These are phyloP conservation scores for Aurantiochytrium sp. DNA, from an alignment of 108 stramenopile genomes.

Conservation along the genomic window DNA sequence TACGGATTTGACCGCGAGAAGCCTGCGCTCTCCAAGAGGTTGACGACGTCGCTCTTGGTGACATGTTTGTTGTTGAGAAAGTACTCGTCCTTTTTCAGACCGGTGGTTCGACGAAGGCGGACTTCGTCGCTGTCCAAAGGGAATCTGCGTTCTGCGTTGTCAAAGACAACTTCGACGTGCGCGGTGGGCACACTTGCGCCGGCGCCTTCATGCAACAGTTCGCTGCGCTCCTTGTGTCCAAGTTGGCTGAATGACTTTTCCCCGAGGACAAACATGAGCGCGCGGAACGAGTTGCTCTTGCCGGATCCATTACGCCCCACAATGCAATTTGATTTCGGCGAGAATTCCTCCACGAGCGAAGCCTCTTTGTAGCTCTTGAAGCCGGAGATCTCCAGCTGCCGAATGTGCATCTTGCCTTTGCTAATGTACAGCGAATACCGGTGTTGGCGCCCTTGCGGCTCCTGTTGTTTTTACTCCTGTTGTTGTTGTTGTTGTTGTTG, in stretches of 20 bases:
- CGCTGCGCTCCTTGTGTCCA: slow-evolving; percentile 55
- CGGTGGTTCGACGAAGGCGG: slow-evolving; percentile 87
- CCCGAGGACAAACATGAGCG: slow-evolving; percentile 87
- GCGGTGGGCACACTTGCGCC: slow-evolving; percentile 75
- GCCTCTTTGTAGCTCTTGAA: slow-evolving; percentile 24
- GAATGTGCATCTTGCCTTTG: slow-evolving; percentile 18
- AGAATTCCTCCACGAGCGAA: neutral
- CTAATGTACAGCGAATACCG: neutral
- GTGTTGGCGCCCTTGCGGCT: too few species aligned
- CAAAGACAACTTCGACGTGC: slow-evolving; percentile 96
- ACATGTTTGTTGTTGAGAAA: slow-evolving; percentile 89
- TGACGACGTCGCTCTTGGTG: slow-evolving; percentile 77
- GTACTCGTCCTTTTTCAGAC: slow-evolving; percentile 98
- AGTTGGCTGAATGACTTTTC: slow-evolving; percentile 79
- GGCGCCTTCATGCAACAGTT: slow-evolving; percentile 77
- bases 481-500: too few species aligned
- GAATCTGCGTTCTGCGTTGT: slow-evolving; percentile 89
- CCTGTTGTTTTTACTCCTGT: too few species aligned
- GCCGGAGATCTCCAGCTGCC: neutral
- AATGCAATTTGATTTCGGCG: neutral
- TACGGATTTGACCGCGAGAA: slow-evolving; percentile 96
- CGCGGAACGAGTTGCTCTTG: slow-evolving; percentile 89
- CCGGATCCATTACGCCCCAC: slow-evolving; percentile 62
- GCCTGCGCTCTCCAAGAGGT: slow-evolving; percentile 89
- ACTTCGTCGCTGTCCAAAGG: slow-evolving; percentile 65